Base-by-base conservation (phyloP, 495 filamentous ascomycete genomes). In the Penicillium lagena region DNA sequence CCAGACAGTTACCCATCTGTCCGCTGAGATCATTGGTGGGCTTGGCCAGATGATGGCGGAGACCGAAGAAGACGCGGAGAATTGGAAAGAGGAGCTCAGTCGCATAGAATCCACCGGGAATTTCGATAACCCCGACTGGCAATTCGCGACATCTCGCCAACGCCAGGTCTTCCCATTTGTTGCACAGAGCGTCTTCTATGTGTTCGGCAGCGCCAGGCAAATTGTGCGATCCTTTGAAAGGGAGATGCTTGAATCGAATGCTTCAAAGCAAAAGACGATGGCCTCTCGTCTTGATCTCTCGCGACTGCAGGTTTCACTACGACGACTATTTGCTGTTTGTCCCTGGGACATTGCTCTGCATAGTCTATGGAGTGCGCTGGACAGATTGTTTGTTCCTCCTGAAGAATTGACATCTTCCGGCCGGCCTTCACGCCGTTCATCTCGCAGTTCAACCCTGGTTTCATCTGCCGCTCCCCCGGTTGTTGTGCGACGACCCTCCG, bases 311-410 rank as follows among this genome's bases (percentile, higher is more conserved):
- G 49, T 48, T 9, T 65, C 68, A 7, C 37, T 74, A 12, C 59
- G 55, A 32, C 60, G 52, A 9, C 51, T 72, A 17, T 61, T 65
- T 35, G 50, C 61, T 1, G 55, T 72, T 11, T 74, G 70, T 40
- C 69, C 68, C 1, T 65, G 60, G 52, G 68, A 72, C 35, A 62
- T 89, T 42, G 74, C 88, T 0, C 81, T 89, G 40, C 77, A 90
- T 51, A 89, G 84, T 47, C 63, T 95, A 6, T 94, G 89, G 88
- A 73, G 72, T 55, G 77, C 83, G 7, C 59, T 83, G n/a, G 80
- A 80, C 15, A 67, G 73, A 31, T 63, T 91, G 10, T 91, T 89
- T 55, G 67, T 74, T 17, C 80, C 82, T 0, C 84, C 86, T 2
- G 71, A 70, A 40, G 62, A 75, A 13, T 69, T 88, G 11, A 60